A percentile compares a stretch with the other conserved stretches of the same genome.
These are phyloP conservation scores for Penicillium antarcticum DNA, from an alignment of 495 filamentous ascomycete species.

Conservation along the genomic window DNA sequence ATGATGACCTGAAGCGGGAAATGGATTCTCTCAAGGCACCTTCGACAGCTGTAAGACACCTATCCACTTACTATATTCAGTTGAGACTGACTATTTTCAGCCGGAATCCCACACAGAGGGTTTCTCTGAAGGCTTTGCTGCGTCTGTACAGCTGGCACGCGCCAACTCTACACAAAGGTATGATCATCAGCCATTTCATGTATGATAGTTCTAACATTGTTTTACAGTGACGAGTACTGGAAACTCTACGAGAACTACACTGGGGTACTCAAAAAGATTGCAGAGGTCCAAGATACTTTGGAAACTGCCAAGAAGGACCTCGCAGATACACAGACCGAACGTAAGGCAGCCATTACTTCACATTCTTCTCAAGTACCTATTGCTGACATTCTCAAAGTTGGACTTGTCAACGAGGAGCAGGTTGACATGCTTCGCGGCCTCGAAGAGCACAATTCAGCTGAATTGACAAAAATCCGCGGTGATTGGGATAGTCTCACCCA, in stretches of 20 bases:
- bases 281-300: constrained; percentile 39
- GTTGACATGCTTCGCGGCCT: constrained; percentile 45
- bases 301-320: constrained; percentile 35
- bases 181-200: neutral
- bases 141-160: constrained; percentile 35
- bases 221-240: constrained; percentile 43
- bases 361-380: neutral
- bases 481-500: constrained; percentile 43
- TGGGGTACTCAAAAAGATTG: constrained; percentile 36
- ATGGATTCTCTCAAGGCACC: constrained; percentile 34
- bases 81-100: constrained; percentile 19
- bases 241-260: constrained; percentile 46
- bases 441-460: constrained; percentile 42
- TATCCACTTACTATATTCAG: neutral
- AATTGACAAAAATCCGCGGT: constrained; percentile 42
- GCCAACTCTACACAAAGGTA: constrained; percentile 41
- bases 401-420: constrained; percentile 47
- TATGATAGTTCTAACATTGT: constrained; percentile 15
- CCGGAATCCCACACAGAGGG: constrained; percentile 26
- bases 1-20: constrained; percentile 42
- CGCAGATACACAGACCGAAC: constrained; percentile 35
- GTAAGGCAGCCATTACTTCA: constrained; percentile 27
- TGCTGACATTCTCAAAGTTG: constrained; percentile 35
- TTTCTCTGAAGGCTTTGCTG: constrained; percentile 36
- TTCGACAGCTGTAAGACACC: constrained; percentile 22